Evolutionary conservation across 169 alveolate species (phyloP), one percentile per base, ranked within the genome.

Genomic region (Cardiosporidium cionae): DNA sequence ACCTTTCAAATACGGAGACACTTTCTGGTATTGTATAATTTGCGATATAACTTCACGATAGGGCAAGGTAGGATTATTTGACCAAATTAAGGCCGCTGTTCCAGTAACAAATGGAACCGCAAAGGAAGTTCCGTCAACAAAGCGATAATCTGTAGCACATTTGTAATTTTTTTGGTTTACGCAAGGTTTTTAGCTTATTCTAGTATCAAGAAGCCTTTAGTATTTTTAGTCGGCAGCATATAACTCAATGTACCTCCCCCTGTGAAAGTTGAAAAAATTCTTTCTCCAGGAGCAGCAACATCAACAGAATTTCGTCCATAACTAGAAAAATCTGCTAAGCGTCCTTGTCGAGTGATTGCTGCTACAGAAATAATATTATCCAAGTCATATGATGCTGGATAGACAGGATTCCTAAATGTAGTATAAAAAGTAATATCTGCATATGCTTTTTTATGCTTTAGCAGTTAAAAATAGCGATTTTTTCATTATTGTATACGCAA

Each of bases 71-170:
- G 88, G 90, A 54, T 65, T 70, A 7, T 76, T 62, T 31, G 88
- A 73, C 78, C 86, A 79, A 32, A 85, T 36, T 23, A 82, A 75
- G 1, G 85, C 90, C 3, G 82, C 83, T 37, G 84, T 73, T 54
- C 90, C 90, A 16, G 86, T 70, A 63, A 84, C 86, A 54, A 81
- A 65, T 0, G 90, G 90, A 32, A 82, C 87, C 7, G 90, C 85
- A 53, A 84, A 81, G 72, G 86, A 77, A 35, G 87, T 84, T 2
- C 90, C 90, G 23, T 76, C 76, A 76, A 81, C 80, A 22, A 80
- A 62, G 27, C 83, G 33, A 44, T 84, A 84, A 16, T n/a, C 58
- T 44, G n/a, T n/a, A 44, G n/a, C 16, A 44, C n/a, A n/a, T n/a
- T n/a, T n/a, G n/a, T n/a, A n/a, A n/a, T n/a, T n/a, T n/a, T n/a